Base-by-base conservation (phyloP, 2,329 filamentous ascomycete species). In the Verticillium klebahnii region DNA sequence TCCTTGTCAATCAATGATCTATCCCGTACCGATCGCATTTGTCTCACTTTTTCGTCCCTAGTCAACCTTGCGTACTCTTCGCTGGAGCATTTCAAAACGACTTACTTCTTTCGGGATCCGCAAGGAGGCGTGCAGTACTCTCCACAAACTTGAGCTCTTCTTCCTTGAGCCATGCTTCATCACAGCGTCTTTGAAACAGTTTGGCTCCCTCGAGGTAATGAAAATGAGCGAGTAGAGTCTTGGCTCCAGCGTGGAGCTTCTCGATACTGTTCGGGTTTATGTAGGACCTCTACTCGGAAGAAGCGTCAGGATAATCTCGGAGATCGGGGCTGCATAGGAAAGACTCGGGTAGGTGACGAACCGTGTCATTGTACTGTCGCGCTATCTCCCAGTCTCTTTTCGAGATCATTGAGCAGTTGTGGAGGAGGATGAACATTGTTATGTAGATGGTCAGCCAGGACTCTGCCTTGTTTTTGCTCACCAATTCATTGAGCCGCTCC, bases 381-480 rank as follows among this genome's bases (percentile, higher is more conserved):
- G 61, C 61, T 19, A 58, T 58, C 56, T 45, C 19, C 45, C 40
- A 15, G 25, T 63, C 58, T 5, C 61, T 39, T 23, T 59, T 31
- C 3, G 56, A 57, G 23, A 63, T 37, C 56, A 63, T 34, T 7
- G 57, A 29, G 45, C 61, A 63, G 40, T 56, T 64, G 57, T 66
- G 62, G 17, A 66, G 61, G 14, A 66, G 45, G 14, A 66, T 54
- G 40, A 66, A 66, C 5, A 61, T 15, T 7, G 55, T 52, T 1
- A 64, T 55, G 39, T 64, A 64, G 4, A 66, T 61, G 14, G 63
- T 63, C 23, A 59, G 60, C 64, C 64, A 66, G 55, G 60, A 25
- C 14, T 56, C 23, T 19, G 12, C 31, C 1, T 19, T 34, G 15
- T 36, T 34, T 9, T 59, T 39, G 17, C 34, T 25, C 6, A 63